A percentile compares a stretch with the other conserved stretches of the same genome.
These are phyloP conservation scores for Alternaria arbusti DNA, from an alignment of 2,329 filamentous ascomycete species.

Conservation along the genomic window DNA sequence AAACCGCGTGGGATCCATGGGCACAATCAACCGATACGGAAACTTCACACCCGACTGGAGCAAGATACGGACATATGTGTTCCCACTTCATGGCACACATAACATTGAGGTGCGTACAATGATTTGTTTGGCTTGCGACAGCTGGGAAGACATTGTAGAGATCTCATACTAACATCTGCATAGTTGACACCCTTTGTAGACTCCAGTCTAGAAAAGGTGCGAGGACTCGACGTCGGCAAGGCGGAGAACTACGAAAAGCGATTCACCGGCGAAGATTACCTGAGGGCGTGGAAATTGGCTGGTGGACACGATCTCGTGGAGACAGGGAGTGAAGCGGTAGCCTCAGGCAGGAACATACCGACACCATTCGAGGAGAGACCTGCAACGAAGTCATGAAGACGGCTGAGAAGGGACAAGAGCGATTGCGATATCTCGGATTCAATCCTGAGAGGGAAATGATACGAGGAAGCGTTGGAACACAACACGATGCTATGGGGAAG, in stretches of 20 bases:
- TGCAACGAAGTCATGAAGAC: constrained; percentile 16
- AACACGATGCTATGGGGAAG: not conserved
- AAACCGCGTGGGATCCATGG: constrained; percentile 86
- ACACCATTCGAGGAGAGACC: constrained; percentile 34
- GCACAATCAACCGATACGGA: constrained; percentile 81
- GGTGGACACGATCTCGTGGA: constrained; percentile 39
- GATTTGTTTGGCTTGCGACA: not conserved
- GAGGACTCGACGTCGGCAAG: constrained; percentile 13
- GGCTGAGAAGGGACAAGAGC: not conserved
- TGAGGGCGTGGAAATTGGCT: constrained; percentile 42
- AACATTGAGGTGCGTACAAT: constrained; percentile 44
- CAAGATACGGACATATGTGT: constrained; percentile 90
- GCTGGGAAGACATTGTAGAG: not conserved
- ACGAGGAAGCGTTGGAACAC: not conserved
- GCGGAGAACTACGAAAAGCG: constrained; percentile 30
- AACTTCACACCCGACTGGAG: constrained; percentile 82
- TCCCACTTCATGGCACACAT: constrained; percentile 70
- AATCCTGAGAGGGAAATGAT: not conserved
- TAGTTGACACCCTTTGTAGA: constrained; percentile 84
- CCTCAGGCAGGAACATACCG: constrained; percentile 26
- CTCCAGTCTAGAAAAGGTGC: constrained; percentile 58
- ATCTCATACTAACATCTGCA: not conserved
- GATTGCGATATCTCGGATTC: too few relatives aligned
- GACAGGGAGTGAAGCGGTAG: not conserved
- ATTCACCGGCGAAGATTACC: constrained; percentile 42